These are phyloP conservation scores for Aspergillus kassunensis DNA, from an alignment of 495 filamentous ascomycete genomes.

Conservation along the genomic window DNA sequence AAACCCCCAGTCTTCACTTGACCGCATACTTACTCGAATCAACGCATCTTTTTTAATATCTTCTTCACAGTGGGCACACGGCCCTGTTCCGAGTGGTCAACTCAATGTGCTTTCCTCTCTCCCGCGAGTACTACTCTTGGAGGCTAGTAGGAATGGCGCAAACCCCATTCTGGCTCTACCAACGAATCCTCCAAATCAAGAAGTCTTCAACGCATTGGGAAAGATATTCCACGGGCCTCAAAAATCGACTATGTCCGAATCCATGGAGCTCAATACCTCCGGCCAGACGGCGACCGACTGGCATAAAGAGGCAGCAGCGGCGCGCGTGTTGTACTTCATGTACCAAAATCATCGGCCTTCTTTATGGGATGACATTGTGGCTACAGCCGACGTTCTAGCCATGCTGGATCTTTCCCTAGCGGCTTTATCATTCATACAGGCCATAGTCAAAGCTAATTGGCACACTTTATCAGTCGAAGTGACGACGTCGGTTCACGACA, in stretches of 20 bases:
- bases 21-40: conserved; percentile 46
- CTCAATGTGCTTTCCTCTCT: conserved; percentile 54
- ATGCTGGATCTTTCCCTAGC: conserved; percentile 56
- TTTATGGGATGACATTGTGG: conserved; percentile 51
- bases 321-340: conserved; percentile 53
- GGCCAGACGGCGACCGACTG: conserved; percentile 38
- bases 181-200: conserved; percentile 45
- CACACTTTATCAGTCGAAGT: conserved; percentile 26
- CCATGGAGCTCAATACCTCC: conserved; percentile 30
- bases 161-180: conserved; percentile 50
- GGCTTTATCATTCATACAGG: conserved; percentile 49
- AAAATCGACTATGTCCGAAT: conserved; percentile 20
- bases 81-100: conserved; percentile 48
- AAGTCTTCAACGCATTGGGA: conserved; percentile 51
- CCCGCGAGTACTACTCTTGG: conserved; percentile 51
- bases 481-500: conserved; percentile 13
- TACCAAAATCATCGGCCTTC: conserved; percentile 48
- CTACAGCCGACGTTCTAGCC: conserved; percentile 53
- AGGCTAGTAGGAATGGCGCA: conserved; percentile 39
- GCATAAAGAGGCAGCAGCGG: conserved; percentile 47
- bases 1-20: conserved; percentile 33
- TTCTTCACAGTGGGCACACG: conserved; percentile 49
- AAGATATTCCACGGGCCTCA: conserved; percentile 53
- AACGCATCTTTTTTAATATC: conserved; percentile 39
- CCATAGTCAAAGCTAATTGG: conserved; percentile 57